Base-by-base conservation (phyloP, 164 flowering plant species). In the Berberis thunbergii region DNA sequence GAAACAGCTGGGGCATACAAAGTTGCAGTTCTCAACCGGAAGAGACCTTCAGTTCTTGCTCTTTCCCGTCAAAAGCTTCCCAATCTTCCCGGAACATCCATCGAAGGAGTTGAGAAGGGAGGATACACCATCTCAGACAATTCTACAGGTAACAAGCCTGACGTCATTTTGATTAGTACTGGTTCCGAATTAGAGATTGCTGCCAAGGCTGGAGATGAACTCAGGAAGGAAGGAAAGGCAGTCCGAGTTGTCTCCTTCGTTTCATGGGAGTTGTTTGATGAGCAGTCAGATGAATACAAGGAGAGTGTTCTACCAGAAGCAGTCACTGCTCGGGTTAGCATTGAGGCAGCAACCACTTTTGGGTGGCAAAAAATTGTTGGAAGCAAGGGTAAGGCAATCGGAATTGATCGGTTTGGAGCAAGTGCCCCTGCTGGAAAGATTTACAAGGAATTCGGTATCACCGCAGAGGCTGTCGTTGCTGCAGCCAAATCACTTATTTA, bases 1-100 rank as follows among this genome's bases (percentile, higher is more conserved):
- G 99, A 95, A 72, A 91, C 99, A 49, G 99, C 97, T 50, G 99
- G 96, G 41, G 83, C 96, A 1, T 95, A 91, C 89, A 91, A 78
- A 72, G 85, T 89, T 70, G 99, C 97, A 1, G 84, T 95, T 6
- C 68, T 60, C 12, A 86, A 80, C 82, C 78, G 83, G 70, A 86
- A 87, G 79, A 83, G 86, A 76, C 99, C 99, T 3, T 91, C 99
- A 5, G 57, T 91, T 65, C 91, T 95, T 45, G 99, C 96, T 72
- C 89, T 95, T 41, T 87, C 97, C 12, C 78, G 99, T 10, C 99
- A 91, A 77, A 89, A 91, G 78, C 86, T 95, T 61, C 82, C 86
- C 12, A 73, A 91, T 5, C 89, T 95, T 46, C 75, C 86, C 3
- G 99, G 97, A 69, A 86, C 97, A 54, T 86, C 97, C 43, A 76